phyloP scores from a whole-genome alignment of 176 grass and related monocot genomes.

The Zea mays region Zm-B73-REFERENCE-NAM-5.0 NC_050104.1:22772001-22772500 shows the following conservation, averaged over 20 bases:
- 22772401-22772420: neutral
- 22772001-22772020: slow-evolving; percentile 53
- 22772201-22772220: slow-evolving; percentile 31
- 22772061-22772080: neutral
- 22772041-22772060: neutral
- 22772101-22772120: neutral
- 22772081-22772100: too few relatives aligned
- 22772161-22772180: neutral
- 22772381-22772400: neutral
- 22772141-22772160: neutral
- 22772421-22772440: neutral
- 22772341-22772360: neutral
- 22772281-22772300: neutral
- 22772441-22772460: neutral
- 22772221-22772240: slow-evolving; percentile 16
- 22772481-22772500: too few relatives aligned
- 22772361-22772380: neutral
- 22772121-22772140: neutral
- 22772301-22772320: neutral
- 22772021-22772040: neutral
- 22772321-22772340: neutral
- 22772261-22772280: neutral
- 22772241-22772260: neutral
- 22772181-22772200: slow-evolving; percentile 37
- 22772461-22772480: too few relatives aligned